phyloP scores from a whole-genome alignment of 1,139 yeast genomes.

The Zhuliangozyma blackwelliae region DNA sequence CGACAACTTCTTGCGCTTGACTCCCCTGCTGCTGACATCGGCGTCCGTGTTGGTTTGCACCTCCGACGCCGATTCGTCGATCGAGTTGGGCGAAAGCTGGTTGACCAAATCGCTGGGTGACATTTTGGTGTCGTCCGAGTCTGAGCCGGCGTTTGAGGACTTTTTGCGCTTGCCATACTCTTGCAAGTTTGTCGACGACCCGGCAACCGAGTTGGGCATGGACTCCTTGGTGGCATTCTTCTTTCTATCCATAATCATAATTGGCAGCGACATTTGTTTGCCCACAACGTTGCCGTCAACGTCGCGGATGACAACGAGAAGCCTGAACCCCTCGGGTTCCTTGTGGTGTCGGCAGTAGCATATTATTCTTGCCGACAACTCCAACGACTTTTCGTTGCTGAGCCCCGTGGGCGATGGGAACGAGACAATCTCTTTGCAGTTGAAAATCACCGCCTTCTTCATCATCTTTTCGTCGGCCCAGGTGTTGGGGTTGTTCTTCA shows the following conservation, averaged over 20 bases:
- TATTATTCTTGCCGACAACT: constrained; percentile 79
- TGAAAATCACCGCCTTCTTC: constrained; percentile 82
- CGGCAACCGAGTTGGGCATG: constrained; percentile 16
- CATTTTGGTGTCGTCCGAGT: constrained; percentile 8
- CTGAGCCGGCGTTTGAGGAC: constrained; percentile 5
- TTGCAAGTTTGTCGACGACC: constrained; percentile 19
- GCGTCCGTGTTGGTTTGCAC: constrained; percentile 43
- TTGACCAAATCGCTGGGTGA: constrained; percentile 14
- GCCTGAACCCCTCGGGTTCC: constrained; percentile 74
- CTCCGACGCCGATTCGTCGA: constrained; percentile 65
- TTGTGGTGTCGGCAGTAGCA: constrained; percentile 96
- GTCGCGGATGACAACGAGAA: constrained; percentile 68
- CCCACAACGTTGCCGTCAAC: constrained; percentile 61
- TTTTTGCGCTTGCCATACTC: constrained; percentile 9
- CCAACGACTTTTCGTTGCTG: constrained; percentile 47
- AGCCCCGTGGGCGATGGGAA: constrained; percentile 62
- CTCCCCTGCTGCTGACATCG: constrained; percentile 26
- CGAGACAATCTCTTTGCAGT: constrained; percentile 81
- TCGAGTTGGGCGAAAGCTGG: constrained; percentile 56
- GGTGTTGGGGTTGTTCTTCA: constrained; percentile 46
- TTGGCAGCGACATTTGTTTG: constrained; percentile 64
- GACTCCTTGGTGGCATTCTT: constrained; percentile 37
- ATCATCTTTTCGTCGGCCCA: constrained; percentile 74
- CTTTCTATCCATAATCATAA: constrained; percentile 92
- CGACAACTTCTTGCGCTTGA: constrained; percentile 42